Conservation (phyloP, 768 basidiomycete species). For the Tephrocybe sp. region DNA sequence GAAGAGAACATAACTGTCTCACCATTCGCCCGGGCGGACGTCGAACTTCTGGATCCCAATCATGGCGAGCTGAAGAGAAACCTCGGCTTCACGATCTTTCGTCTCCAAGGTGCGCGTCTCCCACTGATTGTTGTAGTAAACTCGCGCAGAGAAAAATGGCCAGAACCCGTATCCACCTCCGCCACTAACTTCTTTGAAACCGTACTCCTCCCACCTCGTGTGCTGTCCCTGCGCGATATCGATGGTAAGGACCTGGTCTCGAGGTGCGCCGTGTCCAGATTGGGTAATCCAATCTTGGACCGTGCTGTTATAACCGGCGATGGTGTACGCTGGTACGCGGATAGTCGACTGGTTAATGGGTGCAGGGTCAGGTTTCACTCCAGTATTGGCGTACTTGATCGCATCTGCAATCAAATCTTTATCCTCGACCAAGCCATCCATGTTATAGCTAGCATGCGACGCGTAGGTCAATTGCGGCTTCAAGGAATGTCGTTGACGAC, state of each 20-base stretch:
- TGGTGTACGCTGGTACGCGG: slow-evolving; percentile 3
- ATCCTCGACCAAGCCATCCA: neutral
- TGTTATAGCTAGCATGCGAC: neutral
- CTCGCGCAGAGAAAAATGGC: slow-evolving; percentile 6
- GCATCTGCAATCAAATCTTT: neutral
- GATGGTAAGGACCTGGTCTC: slow-evolving; percentile 5
- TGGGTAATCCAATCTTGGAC: slow-evolving; percentile 3
- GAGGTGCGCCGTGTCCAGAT: neutral
- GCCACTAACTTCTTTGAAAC: slow-evolving; percentile 1
- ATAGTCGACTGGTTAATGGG: neutral
- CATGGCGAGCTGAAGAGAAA: slow-evolving; percentile 4
- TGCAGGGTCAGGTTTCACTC: neutral
- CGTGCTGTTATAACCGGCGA: neutral
- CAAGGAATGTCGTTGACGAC: neutral
- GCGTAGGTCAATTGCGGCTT: neutral
- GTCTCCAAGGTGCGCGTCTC: slow-evolving; percentile 5
- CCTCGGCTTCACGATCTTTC: neutral
- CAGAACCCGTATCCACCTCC: slow-evolving; percentile 8
- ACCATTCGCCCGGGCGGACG: slow-evolving; percentile 4
- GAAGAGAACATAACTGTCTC: neutral
- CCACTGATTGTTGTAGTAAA: neutral
- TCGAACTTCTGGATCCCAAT: slow-evolving; percentile 9
- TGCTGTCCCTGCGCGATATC: slow-evolving; percentile 6
- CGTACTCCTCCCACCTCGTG: slow-evolving; percentile 9
- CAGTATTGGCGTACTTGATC: neutral